phyloP scores from a whole-genome alignment of 352 stramenopile species.

The Phytophthora vignae region DNA sequence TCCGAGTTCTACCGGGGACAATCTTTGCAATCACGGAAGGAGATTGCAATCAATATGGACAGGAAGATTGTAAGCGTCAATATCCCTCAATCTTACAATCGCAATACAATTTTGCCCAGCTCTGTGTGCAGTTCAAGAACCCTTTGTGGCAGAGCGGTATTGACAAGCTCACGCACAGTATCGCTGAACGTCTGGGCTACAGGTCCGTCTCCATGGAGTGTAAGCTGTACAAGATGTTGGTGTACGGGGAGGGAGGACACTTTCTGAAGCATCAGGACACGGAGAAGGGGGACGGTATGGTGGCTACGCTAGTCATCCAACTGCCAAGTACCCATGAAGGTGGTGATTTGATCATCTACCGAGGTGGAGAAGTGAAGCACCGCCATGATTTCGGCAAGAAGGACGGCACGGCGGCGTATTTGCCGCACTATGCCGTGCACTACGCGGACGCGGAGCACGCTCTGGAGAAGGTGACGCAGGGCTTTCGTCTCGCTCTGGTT shows the following conservation, averaged over 20 bases:
- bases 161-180: background rate
- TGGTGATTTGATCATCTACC: background rate
- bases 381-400: background rate
- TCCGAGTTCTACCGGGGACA: too few relatives aligned
- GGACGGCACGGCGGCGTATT: background rate
- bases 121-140: background rate
- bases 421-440: background rate
- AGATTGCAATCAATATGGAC: too few relatives aligned
- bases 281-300: background rate
- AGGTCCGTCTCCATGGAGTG: background rate
- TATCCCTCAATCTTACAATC: too few relatives aligned
- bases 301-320: background rate
- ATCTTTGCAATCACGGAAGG: too few relatives aligned
- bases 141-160: background rate
- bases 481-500: background rate
- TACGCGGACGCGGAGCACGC: background rate
- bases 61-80: too few relatives aligned
- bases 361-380: background rate
- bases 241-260: background rate
- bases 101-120: too few relatives aligned
- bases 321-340: background rate
- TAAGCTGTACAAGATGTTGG: slow-evolving; percentile 2
- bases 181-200: slow-evolving; percentile 2
- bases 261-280: slow-evolving; percentile 1
- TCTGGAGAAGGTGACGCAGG: background rate